Conservation (phyloP, 2,329 filamentous ascomycete genomes). For the Phaeosphaeriaceae sp. region DNA sequence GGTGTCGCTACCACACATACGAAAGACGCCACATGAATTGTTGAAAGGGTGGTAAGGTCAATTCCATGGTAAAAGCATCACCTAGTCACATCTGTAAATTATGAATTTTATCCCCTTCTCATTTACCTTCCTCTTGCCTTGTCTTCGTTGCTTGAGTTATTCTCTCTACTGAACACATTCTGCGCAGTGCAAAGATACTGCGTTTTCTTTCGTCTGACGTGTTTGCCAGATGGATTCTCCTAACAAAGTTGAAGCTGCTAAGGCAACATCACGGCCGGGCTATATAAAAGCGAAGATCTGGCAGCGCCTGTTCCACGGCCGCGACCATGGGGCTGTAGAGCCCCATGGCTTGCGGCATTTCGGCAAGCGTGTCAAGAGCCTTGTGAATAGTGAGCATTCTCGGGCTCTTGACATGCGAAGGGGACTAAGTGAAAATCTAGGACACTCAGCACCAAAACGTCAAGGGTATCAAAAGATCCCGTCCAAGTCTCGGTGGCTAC, state of each 20-base stretch:
- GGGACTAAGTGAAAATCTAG: not conserved
- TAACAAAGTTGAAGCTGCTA: not conserved
- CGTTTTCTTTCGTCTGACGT: not conserved
- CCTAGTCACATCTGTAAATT: not conserved
- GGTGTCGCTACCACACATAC: not conserved
- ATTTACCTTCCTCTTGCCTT: not conserved
- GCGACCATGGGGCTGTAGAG: not conserved
- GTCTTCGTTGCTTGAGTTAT: not conserved
- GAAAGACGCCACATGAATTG: not conserved
- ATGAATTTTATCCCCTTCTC: not conserved
- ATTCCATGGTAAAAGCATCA: not conserved
- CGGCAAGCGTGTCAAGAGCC: not conserved
- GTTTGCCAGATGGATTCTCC: not conserved
- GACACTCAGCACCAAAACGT: not conserved
- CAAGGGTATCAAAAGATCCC: not conserved
- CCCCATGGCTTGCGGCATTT: not conserved
- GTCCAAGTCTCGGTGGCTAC: not conserved
- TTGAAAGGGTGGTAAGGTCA: not conserved
- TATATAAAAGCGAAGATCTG: not conserved
- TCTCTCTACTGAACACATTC: not conserved
- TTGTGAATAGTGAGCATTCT: constrained; percentile 2
- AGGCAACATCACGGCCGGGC: not conserved
- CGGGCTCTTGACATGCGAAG: not conserved
- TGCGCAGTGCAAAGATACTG: not conserved
- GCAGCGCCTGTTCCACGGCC: not conserved